Conservation (phyloP, 2,329 filamentous ascomycete species). For the Neurospora sp. region DNA sequence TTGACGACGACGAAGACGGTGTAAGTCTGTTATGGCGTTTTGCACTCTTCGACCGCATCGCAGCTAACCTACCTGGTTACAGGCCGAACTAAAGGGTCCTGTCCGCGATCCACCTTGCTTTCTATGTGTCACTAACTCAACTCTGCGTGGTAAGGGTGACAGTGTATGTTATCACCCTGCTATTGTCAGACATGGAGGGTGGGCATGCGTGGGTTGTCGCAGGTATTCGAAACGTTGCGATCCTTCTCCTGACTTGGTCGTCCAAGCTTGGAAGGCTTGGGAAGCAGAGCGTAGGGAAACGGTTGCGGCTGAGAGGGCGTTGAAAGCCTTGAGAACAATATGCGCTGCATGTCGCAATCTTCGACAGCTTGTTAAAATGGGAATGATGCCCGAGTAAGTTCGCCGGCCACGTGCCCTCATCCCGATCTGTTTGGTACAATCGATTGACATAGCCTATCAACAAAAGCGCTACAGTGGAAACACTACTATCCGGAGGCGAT, state of each 20-base stretch:
- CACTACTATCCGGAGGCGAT: neutral
- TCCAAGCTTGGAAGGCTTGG: neutral
- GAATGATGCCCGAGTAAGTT: neutral
- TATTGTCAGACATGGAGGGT: neutral
- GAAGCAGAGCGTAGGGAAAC: neutral
- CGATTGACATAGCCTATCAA: neutral
- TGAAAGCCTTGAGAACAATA: neutral
- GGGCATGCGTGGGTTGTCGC: neutral
- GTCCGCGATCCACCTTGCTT: neutral
- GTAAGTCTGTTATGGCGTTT: neutral
- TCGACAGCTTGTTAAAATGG: neutral
- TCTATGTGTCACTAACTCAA: neutral
- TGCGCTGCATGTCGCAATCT: neutral
- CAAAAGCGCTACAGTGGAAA: neutral
- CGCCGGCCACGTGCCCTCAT: neutral
- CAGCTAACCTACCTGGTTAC: neutral
- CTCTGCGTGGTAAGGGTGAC: neutral
- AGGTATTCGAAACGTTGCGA: neutral
- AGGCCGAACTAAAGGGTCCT: neutral
- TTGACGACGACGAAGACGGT: neutral
- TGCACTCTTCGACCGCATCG: neutral
- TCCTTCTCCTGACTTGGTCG: neutral
- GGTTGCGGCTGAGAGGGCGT: neutral
- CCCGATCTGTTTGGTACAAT: neutral
- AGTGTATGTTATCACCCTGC: neutral